Evolutionary conservation across 2,329 filamentous ascomycete genomes (phyloP).

Genomic region (Zymoseptoria pseudotritici): DNA sequence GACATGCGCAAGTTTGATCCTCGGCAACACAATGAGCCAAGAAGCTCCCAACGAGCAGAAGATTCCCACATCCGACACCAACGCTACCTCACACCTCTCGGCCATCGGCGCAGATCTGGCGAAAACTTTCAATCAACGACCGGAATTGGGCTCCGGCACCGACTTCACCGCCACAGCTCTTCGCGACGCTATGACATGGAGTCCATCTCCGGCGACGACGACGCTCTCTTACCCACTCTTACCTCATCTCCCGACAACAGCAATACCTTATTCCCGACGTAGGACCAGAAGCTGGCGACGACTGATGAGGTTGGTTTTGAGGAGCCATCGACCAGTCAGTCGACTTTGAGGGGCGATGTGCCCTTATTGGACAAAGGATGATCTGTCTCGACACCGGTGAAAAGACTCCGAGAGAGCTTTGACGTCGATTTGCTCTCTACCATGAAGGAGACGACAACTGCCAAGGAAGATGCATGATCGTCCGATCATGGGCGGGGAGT

Average conservation of each 20-base stretch:
- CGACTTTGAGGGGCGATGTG: too few species aligned
- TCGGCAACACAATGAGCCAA: slow-evolving; percentile 61
- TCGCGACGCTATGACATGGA: slow-evolving; percentile 57
- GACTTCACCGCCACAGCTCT: slow-evolving; percentile 90
- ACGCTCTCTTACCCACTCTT: slow-evolving; percentile 8
- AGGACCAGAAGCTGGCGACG: too few species aligned
- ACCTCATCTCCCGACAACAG: slow-evolving; percentile 9
- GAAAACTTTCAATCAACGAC: slow-evolving; percentile 76
- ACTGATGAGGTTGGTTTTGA: too few species aligned
- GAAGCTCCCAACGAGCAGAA: slow-evolving; percentile 32
- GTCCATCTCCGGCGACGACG: slow-evolving; percentile 54
- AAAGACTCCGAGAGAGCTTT: too few species aligned
- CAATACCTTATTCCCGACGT: slow-evolving; percentile 35
- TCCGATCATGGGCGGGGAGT: too few species aligned
- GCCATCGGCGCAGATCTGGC: slow-evolving; percentile 80
- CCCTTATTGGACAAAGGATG: too few species aligned
- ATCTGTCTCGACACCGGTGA: too few species aligned
- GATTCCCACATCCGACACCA: slow-evolving; percentile 47
- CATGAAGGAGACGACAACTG: too few species aligned
- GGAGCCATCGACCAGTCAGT: too few species aligned
- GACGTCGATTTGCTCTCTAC: too few species aligned
- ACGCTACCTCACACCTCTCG: slow-evolving; percentile 44
- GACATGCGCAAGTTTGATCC: slow-evolving; percentile 87
- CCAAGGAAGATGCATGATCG: too few species aligned
- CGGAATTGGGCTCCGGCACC: slow-evolving; percentile 75